A percentile compares a stretch with the other conserved stretches of the same genome.
Conservation (phyloP, 495 filamentous ascomycete genomes). For the Xylaria acuta region DNA sequence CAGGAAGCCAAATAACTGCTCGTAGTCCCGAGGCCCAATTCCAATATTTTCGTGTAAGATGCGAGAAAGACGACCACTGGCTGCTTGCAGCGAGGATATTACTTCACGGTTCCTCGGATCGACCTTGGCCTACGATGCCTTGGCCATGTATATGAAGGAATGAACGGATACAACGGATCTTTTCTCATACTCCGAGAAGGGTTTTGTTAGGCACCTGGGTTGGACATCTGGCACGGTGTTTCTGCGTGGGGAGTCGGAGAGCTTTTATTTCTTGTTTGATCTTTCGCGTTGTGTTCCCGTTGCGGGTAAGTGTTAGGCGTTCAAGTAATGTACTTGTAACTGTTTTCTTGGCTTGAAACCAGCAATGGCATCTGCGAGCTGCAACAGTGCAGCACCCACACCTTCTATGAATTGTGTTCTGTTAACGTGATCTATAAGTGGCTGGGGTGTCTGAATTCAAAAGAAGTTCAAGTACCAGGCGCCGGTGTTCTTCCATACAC, state of each 20-base stretch:
- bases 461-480: neutral
- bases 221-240: constrained; percentile 30
- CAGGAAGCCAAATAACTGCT: constrained; percentile 15
- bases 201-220: constrained; percentile 29
- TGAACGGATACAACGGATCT: constrained; percentile 33
- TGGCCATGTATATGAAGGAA: constrained; percentile 36
- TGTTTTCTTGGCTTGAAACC: constrained; percentile 13
- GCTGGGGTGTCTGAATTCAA: neutral
- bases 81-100: constrained; percentile 13
- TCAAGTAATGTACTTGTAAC: constrained; percentile 26
- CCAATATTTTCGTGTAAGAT: neutral
- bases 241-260: constrained; percentile 26
- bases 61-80: constrained; percentile 15
- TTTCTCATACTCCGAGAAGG: constrained; percentile 37
- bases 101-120: constrained; percentile 19
- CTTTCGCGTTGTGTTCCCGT: constrained; percentile 17
- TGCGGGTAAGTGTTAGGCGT: constrained; percentile 23
- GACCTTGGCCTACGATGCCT: constrained; percentile 6
- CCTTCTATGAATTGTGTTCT: neutral
- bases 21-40: constrained; percentile 14
- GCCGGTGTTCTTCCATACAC: neutral
- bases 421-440: neutral
- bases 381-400: constrained; percentile 15
- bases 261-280: constrained; percentile 24
- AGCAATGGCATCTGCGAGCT: constrained; percentile 18